Evolutionary conservation across 2,329 filamentous ascomycete species (phyloP), one percentile per base, ranked within the genome.

Genomic region (Fusarium bactridioides): DNA sequence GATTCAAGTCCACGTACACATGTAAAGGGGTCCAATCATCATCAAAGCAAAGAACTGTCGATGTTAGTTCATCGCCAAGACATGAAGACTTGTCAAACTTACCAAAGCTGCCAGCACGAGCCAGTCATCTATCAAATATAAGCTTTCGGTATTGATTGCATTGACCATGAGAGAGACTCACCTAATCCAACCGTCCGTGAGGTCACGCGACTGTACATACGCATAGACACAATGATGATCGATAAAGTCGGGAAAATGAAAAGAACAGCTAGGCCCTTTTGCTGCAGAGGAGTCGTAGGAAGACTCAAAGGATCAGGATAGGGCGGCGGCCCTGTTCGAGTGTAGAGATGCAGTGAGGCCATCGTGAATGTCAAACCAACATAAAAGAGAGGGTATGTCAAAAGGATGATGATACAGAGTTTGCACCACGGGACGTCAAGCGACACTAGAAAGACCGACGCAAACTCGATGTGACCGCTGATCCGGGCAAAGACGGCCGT

Each of bases 201-300:
- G 16, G 73, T 78, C 21, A 79, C 47, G 15, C 80, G 75, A 23
- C 74, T 76, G 19, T 78, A 80, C 15, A 78, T 57, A 16, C 80
- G 69, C 51, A 80, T 62, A 4, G 58, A 51, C 16, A 78, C 74
- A 5, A 77, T 51, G 4, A 80, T 47, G 48, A 79, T 63, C 18
- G 79, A 77, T 19, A 82, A 35, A 9, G 64, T 61, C 3, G 81
- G 80, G 21, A 81, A 80, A 50, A 80, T 62, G 66, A 82, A 80
- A 23, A 79, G 72, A 43, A 81, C 70, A 44, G 77, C 77, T 8
- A 81, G 60, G 3, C 75, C 80, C 15, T 67, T 66, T 12, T 71
- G 61, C 50, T 82, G 80, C 19, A 80, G 76, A n/a, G 78, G 70
- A 16, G 79, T 77, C 16, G 79, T 81, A 4, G 79, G 79, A 12